Evolutionary conservation across 306 rosid species (phyloP).

Genomic region (Sphenostylis stenocarpa): DNA sequence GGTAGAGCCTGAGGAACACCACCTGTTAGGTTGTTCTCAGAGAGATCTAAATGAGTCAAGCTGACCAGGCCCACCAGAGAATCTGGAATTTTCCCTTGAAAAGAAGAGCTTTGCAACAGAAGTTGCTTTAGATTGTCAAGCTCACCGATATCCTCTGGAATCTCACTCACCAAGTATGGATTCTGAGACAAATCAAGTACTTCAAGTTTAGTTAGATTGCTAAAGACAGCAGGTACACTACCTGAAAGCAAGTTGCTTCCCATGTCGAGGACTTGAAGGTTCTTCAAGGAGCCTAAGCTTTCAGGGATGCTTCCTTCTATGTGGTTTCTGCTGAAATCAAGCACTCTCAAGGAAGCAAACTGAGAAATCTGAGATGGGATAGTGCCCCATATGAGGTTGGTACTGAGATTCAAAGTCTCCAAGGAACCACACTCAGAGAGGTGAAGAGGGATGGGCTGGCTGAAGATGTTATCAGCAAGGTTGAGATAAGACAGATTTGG

Average conservation of each 20-base stretch:
- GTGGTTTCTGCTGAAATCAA: conserved; percentile 78
- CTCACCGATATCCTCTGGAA: conserved; percentile 72
- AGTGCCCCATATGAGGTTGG: conserved; percentile 91
- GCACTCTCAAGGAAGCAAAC: conserved; percentile 61
- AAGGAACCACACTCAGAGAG: conserved; percentile 73
- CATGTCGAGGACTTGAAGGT: conserved; percentile 64
- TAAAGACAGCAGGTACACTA: conserved; percentile 57
- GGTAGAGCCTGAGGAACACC: conserved; percentile 51
- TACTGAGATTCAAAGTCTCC: conserved; percentile 80
- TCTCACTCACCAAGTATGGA: conserved; percentile 71
- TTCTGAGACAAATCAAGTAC: conserved; percentile 89
- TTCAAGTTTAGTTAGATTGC: conserved; percentile 66
- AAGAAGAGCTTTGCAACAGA: conserved; percentile 72
- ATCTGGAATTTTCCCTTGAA: conserved; percentile 78
- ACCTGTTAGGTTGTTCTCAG: conserved; percentile 85
- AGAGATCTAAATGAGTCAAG: conserved; percentile 73
- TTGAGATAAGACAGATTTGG: conserved; percentile 61
- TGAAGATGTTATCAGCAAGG: conserved; percentile 80
- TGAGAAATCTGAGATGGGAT: conserved; percentile 87
- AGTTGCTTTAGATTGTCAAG: conserved; percentile 67
- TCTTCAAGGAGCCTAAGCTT: conserved; percentile 59
- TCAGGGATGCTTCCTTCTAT: conserved; percentile 80
- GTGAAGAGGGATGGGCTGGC: conserved; percentile 93
- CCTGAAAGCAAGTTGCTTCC: conserved; percentile 82
- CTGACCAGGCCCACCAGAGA: conserved; percentile 60